These are phyloP conservation scores for Penicillium riverlandense DNA, from an alignment of 495 filamentous ascomycete species.

Conservation along the genomic window DNA sequence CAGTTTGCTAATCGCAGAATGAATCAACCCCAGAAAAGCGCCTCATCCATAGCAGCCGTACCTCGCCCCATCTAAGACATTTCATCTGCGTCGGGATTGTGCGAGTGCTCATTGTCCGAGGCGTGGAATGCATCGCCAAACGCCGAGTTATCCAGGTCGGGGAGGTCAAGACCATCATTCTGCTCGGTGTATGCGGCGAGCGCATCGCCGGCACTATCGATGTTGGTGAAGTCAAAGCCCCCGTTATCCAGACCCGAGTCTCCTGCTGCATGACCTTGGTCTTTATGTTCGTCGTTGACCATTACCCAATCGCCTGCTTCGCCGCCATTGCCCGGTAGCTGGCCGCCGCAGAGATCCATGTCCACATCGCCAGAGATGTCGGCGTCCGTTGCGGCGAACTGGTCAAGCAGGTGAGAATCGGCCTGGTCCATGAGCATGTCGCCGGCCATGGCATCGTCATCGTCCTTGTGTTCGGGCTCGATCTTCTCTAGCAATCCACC, in stretches of 20 bases:
- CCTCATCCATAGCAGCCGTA: constrained; percentile 3
- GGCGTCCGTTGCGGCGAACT: constrained; percentile 36
- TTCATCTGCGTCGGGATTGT: constrained; percentile 37
- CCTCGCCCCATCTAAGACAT: constrained; percentile 22
- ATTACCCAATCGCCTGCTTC: constrained; percentile 55
- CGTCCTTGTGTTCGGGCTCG: constrained; percentile 33
- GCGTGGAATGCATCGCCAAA: constrained; percentile 59
- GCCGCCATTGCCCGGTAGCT: constrained; percentile 19
- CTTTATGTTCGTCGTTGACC: constrained; percentile 44
- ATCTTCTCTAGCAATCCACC: constrained; percentile 62
- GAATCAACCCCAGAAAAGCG: constrained; percentile 5
- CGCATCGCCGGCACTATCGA: constrained; percentile 56
- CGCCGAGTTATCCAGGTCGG: constrained; percentile 50
- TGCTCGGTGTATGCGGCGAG: constrained; percentile 53
- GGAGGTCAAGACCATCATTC: constrained; percentile 41
- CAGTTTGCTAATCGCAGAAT: constrained; percentile 10
- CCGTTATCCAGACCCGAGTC: constrained; percentile 30
- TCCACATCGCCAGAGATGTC: constrained; percentile 27
- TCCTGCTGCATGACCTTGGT: constrained; percentile 12
- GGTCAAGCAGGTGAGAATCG: constrained; percentile 51
- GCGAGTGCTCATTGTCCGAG: constrained; percentile 44
- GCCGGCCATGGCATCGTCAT: constrained; percentile 32
- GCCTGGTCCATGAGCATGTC: constrained; percentile 64
- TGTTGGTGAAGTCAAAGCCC: constrained; percentile 50
- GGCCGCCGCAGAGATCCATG: constrained; percentile 34